Conservation (phyloP, 2,329 filamentous ascomycete genomes). For the Leptographium galeiforme region DNA sequence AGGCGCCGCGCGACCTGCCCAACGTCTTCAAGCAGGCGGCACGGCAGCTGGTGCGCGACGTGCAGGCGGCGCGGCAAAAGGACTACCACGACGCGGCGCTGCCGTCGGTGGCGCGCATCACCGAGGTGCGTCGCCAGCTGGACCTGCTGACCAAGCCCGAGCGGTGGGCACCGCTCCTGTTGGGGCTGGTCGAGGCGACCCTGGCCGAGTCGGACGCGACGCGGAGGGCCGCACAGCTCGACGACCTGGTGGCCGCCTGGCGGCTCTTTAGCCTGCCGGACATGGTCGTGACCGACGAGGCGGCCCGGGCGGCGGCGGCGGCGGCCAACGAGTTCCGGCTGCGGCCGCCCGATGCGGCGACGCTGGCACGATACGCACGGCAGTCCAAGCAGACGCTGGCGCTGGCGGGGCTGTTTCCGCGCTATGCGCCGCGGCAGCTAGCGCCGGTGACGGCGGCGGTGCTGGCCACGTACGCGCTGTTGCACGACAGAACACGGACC, state of each 20-base stretch:
- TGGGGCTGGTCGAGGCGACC: slow-evolving; percentile 18
- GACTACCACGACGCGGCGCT: slow-evolving; percentile 18
- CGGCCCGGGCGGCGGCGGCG: background rate
- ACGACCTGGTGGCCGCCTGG: slow-evolving; percentile 28
- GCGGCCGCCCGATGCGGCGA: slow-evolving; percentile 3
- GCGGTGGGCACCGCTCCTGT: slow-evolving; percentile 21
- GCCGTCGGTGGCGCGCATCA: slow-evolving; percentile 25
- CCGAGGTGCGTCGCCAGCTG: slow-evolving; percentile 21
- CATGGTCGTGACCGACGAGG: slow-evolving; percentile 6
- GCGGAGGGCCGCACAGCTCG: slow-evolving; percentile 17
- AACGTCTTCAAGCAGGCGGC: slow-evolving; percentile 18
- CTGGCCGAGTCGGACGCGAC: slow-evolving; percentile 9
- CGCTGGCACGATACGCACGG: slow-evolving; percentile 6
- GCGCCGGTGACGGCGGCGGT: slow-evolving; percentile 19
- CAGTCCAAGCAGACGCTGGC: slow-evolving; percentile 14
- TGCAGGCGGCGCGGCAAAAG: slow-evolving; percentile 19
- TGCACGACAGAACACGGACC: slow-evolving; percentile 19
- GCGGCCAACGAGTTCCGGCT: slow-evolving; percentile 6
- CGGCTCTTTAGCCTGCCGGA: slow-evolving; percentile 22
- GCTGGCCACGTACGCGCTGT: slow-evolving; percentile 24
- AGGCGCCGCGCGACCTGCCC: slow-evolving; percentile 15
- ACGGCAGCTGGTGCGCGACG: slow-evolving; percentile 17
- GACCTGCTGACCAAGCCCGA: slow-evolving; percentile 18
- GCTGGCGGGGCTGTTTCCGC: slow-evolving; percentile 22
- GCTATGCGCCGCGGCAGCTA: slow-evolving; percentile 15